Evolutionary conservation across 106 monocot species (phyloP), one percentile per base, ranked within the genome.

Genomic region (Dendrobium officinale): DNA sequence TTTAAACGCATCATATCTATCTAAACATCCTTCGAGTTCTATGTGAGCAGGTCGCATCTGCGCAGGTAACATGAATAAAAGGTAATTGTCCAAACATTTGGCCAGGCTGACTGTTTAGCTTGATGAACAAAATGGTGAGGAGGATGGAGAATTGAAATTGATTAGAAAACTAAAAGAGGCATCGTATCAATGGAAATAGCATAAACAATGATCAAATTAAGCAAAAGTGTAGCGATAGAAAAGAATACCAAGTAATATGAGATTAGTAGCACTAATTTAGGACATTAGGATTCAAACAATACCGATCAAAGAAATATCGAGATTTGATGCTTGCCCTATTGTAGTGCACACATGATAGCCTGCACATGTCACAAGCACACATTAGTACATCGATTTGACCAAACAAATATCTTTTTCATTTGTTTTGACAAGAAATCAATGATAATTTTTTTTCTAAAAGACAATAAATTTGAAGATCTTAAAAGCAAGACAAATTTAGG

Each of bases 291-390:
- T 49, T 74, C 55, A 27, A 18, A 24, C 68, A 75, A 81, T 89
- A 95, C 92, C 95, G 76, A 90, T 81, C 33, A 89, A 88, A 67
- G 82, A 73, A 87, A 92, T 75, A 16, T 84, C 45, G 0, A 77
- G 75, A 84, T 80, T 89, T 80, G 92, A 89, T 66, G 79, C 79
- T 47, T 75, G 82, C 47, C 95, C 90, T 22, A 95, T 79, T 24
- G 90, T 80, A 56, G 82, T 90, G 75, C 95, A 95, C 76, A 95
- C 95, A 89, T 66, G 78, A 86, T 95, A 95, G 6, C 95, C 95
- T 95, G 84, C 78, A 87, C 44, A 88, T 80, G 47, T 61, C 55
- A 77, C 22, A 40, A 79, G 16, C 29, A 80, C 41, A 7, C 44
- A 42, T 81, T 42, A 79, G 75, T 26, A 49, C 31, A 74, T 27